A percentile compares a stretch with the other conserved stretches of the same genome.
Conservation (phyloP, 2,329 filamentous ascomycete genomes). For the Fusarium burgessii region DNA sequence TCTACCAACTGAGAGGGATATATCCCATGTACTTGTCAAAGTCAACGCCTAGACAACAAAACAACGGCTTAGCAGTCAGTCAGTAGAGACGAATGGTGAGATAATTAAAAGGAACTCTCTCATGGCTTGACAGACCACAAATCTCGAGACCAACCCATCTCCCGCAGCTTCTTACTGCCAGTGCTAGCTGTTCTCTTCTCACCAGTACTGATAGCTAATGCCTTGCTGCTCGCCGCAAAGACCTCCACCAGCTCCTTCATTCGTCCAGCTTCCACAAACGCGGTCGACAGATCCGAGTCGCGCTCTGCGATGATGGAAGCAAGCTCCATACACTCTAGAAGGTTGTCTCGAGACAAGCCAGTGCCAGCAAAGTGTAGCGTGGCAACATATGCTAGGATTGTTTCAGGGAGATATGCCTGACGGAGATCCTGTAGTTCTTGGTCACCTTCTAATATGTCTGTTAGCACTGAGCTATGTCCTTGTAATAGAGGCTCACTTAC, state of each 20-base stretch:
- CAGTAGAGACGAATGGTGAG: neutral
- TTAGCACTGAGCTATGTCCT: slow-evolving; percentile 17
- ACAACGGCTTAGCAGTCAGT: neutral
- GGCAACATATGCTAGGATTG: slow-evolving; percentile 84
- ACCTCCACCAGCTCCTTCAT: slow-evolving; percentile 82
- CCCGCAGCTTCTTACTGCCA: slow-evolving; percentile 69
- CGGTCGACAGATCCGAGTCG: slow-evolving; percentile 72
- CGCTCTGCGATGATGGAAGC: slow-evolving; percentile 79
- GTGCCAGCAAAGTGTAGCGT: slow-evolving; percentile 84
- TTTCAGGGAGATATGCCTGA: slow-evolving; percentile 84
- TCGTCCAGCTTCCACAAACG: slow-evolving; percentile 72
- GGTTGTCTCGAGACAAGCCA: slow-evolving; percentile 77
- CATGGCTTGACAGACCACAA: slow-evolving; percentile 66
- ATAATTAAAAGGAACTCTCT: slow-evolving; percentile 8
- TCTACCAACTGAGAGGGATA: slow-evolving; percentile 20
- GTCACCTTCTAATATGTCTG: slow-evolving; percentile 62
- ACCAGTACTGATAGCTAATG: slow-evolving; percentile 68
- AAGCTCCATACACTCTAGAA: slow-evolving; percentile 89
- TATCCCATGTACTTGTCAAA: neutral
- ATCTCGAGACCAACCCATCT: slow-evolving; percentile 72
- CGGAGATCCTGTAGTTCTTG: slow-evolving; percentile 74
- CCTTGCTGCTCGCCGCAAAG: slow-evolving; percentile 82
- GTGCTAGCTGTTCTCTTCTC: slow-evolving; percentile 65
- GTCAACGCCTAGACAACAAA: slow-evolving; percentile 30
- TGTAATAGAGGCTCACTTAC: slow-evolving; percentile 55